Evolutionary conservation across 2,329 filamentous ascomycete genomes (phyloP).

Genomic region (Penicillium sclerotigenum): DNA sequence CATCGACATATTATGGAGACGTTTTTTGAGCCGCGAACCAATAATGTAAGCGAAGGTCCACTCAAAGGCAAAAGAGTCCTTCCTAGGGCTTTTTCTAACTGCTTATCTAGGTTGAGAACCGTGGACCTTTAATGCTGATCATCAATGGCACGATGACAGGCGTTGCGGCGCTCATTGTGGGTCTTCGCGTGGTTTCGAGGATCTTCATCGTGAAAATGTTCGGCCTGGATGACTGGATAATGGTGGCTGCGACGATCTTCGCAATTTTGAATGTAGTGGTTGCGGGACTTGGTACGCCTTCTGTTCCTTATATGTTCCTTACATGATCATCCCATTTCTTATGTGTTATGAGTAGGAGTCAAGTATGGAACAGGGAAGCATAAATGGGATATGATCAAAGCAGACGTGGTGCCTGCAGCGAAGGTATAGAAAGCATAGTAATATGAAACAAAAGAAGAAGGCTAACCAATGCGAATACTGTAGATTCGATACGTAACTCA

Average conservation of each 20-base stretch:
- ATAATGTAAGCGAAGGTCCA: not conserved
- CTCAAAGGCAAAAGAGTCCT: not conserved
- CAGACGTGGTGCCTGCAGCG: not conserved
- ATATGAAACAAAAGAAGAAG: not conserved
- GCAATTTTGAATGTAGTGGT: not conserved
- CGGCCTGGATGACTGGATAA: not conserved
- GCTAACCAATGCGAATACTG: not conserved
- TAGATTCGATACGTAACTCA: slow-evolving; percentile 2
- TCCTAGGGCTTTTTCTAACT: not conserved
- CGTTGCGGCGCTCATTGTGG: not conserved
- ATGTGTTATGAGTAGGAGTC: not conserved
- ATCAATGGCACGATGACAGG: slow-evolving; percentile 10
- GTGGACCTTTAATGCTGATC: not conserved
- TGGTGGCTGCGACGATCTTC: not conserved
- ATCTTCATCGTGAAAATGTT: not conserved
- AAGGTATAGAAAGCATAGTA: not conserved
- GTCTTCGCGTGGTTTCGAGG: not conserved
- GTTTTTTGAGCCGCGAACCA: not conserved
- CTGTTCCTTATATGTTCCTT: not conserved
- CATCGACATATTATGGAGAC: not conserved
- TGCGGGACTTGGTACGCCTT: not conserved
- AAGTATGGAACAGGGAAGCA: not conserved
- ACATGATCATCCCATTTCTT: not conserved
- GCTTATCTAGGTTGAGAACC: not conserved
- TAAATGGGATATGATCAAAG: not conserved